phyloP scores from a whole-genome alignment of 306 rosid genomes.

The Sphenostylis stenocarpa region DNA sequence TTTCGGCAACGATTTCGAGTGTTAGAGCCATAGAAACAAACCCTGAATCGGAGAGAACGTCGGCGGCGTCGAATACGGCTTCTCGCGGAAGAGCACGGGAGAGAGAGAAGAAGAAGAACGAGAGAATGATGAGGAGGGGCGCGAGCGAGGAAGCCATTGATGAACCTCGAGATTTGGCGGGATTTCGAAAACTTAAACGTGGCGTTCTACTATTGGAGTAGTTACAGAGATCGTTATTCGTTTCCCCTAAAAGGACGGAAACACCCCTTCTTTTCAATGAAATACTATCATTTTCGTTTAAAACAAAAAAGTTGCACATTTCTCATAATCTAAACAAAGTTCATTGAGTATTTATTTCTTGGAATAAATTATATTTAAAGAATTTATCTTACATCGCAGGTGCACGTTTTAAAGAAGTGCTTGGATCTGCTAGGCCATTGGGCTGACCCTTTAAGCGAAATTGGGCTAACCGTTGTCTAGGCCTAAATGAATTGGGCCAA shows the following conservation, averaged over 20 bases:
- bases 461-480: background rate
- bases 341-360: too few relatives aligned
- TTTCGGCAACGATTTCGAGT: conserved; percentile 54
- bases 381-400: too few relatives aligned
- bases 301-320: too few relatives aligned
- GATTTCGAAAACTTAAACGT: conserved; percentile 11
- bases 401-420: background rate
- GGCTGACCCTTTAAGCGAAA: too few relatives aligned
- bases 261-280: background rate
- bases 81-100: conserved; percentile 48
- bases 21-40: conserved; percentile 74
- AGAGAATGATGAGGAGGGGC: background rate
- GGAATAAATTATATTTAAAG: too few relatives aligned
- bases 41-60: conserved; percentile 68
- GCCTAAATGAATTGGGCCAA: background rate
- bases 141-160: conserved; percentile 57
- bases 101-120: conserved; percentile 35
- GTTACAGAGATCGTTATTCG: conserved; percentile 34
- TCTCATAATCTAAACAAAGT: too few relatives aligned
- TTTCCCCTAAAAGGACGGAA: conserved; percentile 14
- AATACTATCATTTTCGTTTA: background rate
- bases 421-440: background rate
- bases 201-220: conserved; percentile 34
- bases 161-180: conserved; percentile 44
- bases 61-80: conserved; percentile 60